Percentiles rank a stretch among this genome's conserved stretches.
Evolutionary conservation across 306 rosid genomes (phyloP).

Genomic region (Hylodesmum podocarpum): DNA sequence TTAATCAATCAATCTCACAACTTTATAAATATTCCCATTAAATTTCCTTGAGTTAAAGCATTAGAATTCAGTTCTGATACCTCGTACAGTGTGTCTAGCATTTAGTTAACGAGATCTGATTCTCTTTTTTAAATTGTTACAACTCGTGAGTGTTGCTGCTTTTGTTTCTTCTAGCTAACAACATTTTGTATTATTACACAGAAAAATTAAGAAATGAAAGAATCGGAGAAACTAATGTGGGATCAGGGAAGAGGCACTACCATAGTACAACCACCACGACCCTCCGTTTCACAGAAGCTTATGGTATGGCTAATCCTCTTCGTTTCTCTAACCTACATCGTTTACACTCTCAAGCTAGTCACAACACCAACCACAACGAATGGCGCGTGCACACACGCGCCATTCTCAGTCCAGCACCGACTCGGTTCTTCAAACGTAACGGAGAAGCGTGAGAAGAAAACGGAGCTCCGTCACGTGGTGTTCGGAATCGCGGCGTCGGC

Average conservation of each 20-base stretch:
- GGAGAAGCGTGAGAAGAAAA: conserved; percentile 19
- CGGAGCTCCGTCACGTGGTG: conserved; percentile 65
- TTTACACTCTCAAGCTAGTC: conserved; percentile 72
- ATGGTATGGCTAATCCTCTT: conserved; percentile 71
- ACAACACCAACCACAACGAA: conserved; percentile 57
- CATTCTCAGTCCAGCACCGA: not conserved
- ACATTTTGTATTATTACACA: not conserved
- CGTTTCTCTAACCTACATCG: conserved; percentile 63
- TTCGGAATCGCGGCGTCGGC: conserved; percentile 96
- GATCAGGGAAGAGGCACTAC: conserved; percentile 54
- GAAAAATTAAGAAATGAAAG: conserved; percentile 53
- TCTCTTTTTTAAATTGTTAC: too few species aligned
- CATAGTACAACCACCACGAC: conserved; percentile 39
- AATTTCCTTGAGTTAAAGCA: too few species aligned
- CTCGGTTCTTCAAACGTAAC: not conserved
- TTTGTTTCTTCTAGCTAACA: too few species aligned
- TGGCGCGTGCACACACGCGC: conserved; percentile 43
- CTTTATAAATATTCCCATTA: too few species aligned
- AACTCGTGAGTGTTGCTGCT: too few species aligned
- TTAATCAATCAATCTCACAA: too few species aligned
- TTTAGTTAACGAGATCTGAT: too few species aligned
- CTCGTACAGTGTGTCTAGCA: not conserved
- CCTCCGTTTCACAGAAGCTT: conserved; percentile 49
- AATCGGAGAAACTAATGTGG: conserved; percentile 64
- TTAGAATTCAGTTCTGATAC: not conserved